Base-by-base conservation (phyloP, 2,329 filamentous ascomycete species). In the Beauveria rudraprayagi region DNA sequence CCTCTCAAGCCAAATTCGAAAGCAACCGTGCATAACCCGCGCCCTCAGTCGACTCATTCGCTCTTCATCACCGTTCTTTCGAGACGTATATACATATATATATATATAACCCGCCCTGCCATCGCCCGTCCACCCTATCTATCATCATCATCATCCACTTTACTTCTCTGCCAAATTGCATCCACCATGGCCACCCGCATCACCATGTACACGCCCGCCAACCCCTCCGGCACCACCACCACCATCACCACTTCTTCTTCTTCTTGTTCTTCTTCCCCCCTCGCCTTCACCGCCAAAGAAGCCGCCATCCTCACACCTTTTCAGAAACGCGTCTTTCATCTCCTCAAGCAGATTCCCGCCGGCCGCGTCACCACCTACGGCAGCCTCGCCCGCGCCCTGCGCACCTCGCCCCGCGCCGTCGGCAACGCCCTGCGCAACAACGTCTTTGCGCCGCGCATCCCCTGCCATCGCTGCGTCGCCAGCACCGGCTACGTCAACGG, bases 351-450 rank as follows among this genome's bases (percentile, higher is more conserved):
- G 41, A 54, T 62, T 7, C 60, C 60, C 55, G 37, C 54, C 26
- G 60, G 60, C 40, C 60, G 60, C 55, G 60, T 62, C 46, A 62
- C 60, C 54, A 62, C 60, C 3, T 62, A 62, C 55, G 55, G 54
- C 41, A 54, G 47, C 55, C n/a, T 62, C 22, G 60, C 60, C 19
- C 34, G 41, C 26, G 55, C 60, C 7, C 60, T 62, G 34, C 26
- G 30, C 55, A 62, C 55, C 47, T 62, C 60, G 40, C 60, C 60
- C 11, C 60, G 60, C 60, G 60, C 60, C 60, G 60, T 62, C 54
- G 60, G 60, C 60, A 62, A 62, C 48, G 60, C 60, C 55, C 60
- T 62, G 6, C 60, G 60, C 54, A 62, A 62, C 53, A 62, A 62
- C 40, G 34, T 54, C 40, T 58, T 54, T 19, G 60, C 60, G 26